Evolutionary conservation across 2,329 filamentous ascomycete species (phyloP).

Genomic region (Mycosphaerella arachidis): DNA sequence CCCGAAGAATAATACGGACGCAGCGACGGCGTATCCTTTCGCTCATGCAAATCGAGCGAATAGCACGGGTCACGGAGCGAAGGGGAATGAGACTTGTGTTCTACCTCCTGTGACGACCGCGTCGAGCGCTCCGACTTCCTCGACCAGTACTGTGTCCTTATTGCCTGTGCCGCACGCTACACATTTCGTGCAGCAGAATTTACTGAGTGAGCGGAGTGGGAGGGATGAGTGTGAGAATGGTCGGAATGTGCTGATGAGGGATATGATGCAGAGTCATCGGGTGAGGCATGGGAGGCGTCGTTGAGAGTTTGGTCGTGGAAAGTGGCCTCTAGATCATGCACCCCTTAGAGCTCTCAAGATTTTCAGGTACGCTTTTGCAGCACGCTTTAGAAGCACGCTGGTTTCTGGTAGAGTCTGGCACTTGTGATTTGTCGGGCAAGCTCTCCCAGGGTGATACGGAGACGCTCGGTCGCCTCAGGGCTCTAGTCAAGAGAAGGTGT

Average conservation of each 20-base stretch:
- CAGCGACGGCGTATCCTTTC: neutral
- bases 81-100: neutral
- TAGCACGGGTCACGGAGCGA: neutral
- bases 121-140: neutral
- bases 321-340: no score
- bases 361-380: no score
- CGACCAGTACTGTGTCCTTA: neutral
- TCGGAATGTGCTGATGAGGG: neutral
- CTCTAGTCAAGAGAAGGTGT: neutral
- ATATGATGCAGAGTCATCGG: neutral
- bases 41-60: neutral
- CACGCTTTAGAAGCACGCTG: neutral
- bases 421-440: no score
- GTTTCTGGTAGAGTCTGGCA: no score
- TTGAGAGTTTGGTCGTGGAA: neutral
- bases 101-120: neutral
- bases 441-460: neutral
- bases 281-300: neutral
- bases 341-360: no score
- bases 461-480: neutral
- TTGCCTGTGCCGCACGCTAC: conserved; percentile 7
- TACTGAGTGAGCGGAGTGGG: neutral
- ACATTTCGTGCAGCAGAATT: conserved; percentile 8
- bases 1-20: neutral
- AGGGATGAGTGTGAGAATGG: neutral